phyloP scores from a whole-genome alignment of 139 green algal genomes.

The Haematococcus lacustris region DNA sequence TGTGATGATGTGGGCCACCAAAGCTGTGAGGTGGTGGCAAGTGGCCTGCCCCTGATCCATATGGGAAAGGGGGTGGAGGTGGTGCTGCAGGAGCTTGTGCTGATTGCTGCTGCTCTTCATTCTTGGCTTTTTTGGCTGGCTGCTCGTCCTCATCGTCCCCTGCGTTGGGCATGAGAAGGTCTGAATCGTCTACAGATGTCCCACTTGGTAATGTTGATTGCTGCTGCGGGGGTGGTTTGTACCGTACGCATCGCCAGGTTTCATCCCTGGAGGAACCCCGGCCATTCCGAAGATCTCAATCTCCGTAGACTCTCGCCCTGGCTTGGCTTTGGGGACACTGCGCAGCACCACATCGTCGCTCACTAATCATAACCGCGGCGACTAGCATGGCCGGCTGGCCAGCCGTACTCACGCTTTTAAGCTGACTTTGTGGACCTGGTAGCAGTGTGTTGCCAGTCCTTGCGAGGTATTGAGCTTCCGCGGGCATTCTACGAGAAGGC shows the following conservation, averaged over 20 bases:
- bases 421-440: constrained; percentile 82
- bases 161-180: background rate
- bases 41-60: background rate
- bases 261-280: constrained; percentile 65
- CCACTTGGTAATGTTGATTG: no score
- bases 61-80: background rate
- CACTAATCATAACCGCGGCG: no score
- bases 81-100: background rate
- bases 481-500: constrained; percentile 46
- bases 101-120: background rate
- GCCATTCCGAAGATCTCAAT: constrained; percentile 91
- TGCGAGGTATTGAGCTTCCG: constrained; percentile 71
- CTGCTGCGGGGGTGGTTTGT: no score
- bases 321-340: constrained; percentile 63
- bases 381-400: no score
- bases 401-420: constrained; percentile 51
- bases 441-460: constrained; percentile 76
- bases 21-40: background rate
- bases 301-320: constrained; percentile 64
- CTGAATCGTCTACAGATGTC: background rate
- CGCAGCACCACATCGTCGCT: no score
- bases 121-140: background rate
- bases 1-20: background rate
- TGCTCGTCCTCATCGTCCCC: background rate
- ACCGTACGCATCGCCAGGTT: constrained; percentile 10